Conservation (phyloP, 192 early-diverging fungal genomes). For the Gonapodya sp. region DNA sequence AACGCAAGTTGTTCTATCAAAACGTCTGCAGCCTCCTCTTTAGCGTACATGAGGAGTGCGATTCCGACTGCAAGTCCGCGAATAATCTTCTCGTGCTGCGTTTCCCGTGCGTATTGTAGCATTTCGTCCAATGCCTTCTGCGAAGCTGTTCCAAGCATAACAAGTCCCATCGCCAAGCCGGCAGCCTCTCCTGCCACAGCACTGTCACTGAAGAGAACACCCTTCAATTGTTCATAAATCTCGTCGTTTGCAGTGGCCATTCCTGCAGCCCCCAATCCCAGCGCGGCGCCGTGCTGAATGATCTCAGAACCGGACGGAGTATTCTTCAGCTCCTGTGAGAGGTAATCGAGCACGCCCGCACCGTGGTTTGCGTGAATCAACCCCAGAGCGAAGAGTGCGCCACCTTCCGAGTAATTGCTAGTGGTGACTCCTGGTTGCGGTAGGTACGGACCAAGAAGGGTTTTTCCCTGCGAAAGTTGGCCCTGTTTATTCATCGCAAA, state of each 20-base stretch:
- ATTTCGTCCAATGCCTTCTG: constrained; percentile 80
- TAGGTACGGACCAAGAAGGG: constrained; percentile 83
- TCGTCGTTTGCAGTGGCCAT: constrained; percentile 90
- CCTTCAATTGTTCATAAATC: constrained; percentile 80
- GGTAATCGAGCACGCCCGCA: constrained; percentile 64
- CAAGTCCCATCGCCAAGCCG: constrained; percentile 89
- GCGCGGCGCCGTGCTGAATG: constrained; percentile 90
- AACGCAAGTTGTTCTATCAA: constrained; percentile 71
- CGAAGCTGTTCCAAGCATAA: constrained; percentile 89
- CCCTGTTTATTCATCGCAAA: too few species aligned
- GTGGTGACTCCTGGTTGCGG: constrained; percentile 81
- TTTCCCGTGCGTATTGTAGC: constrained; percentile 96
- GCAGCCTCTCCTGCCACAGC: constrained; percentile 97
- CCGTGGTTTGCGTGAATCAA: constrained; percentile 97
- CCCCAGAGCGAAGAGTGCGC: constrained; percentile 93
- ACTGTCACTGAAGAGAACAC: constrained; percentile 81
- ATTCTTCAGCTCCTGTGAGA: constrained; percentile 69
- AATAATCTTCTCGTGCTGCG: constrained; percentile 99
- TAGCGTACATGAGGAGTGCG: constrained; percentile 92
- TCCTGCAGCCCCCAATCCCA: constrained; percentile 90
- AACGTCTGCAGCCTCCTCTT: constrained; percentile 88
- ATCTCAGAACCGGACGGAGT: constrained; percentile 64
- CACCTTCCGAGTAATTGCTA: constrained; percentile 90
- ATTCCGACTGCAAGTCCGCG: constrained; percentile 91
- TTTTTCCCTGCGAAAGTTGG: constrained; percentile 76